Evolutionary conservation across 768 basidiomycete genomes (phyloP).

Genomic region (Termitomyces sp.): DNA sequence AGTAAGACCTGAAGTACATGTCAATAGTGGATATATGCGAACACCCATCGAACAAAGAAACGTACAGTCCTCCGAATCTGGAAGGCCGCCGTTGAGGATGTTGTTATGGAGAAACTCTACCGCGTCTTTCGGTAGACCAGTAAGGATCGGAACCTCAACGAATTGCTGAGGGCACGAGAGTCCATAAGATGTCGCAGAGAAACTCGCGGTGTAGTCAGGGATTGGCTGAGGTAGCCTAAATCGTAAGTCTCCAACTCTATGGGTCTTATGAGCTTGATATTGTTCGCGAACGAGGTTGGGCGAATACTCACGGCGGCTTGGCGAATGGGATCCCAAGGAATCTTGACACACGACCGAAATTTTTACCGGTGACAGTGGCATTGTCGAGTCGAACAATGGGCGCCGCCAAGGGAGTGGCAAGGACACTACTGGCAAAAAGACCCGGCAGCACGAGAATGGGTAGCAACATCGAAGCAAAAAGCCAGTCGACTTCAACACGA

Average conservation of each 20-base stretch:
- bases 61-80: constrained; percentile 43
- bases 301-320: constrained; percentile 46
- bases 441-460: background rate
- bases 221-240: constrained; percentile 42
- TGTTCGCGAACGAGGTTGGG: background rate
- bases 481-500: background rate
- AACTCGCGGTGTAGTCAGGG: constrained; percentile 32
- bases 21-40: background rate
- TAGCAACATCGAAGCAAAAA: background rate
- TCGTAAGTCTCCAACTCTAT: constrained; percentile 36
- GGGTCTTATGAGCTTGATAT: background rate
- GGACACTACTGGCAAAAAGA: constrained; percentile 1
- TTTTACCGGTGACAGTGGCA: constrained; percentile 43
- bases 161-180: constrained; percentile 48
- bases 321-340: constrained; percentile 59
- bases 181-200: constrained; percentile 39
- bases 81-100: constrained; percentile 20
- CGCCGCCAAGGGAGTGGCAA: constrained; percentile 23
- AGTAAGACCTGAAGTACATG: constrained; percentile 39
- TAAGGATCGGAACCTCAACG: constrained; percentile 32
- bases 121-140: constrained; percentile 33
- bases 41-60: background rate
- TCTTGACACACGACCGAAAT: constrained; percentile 30
- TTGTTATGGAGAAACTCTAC: constrained; percentile 32
- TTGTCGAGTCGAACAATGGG: constrained; percentile 41